phyloP scores from a whole-genome alignment of 129 eudicot species.

The Glebionis coronaria region DNA sequence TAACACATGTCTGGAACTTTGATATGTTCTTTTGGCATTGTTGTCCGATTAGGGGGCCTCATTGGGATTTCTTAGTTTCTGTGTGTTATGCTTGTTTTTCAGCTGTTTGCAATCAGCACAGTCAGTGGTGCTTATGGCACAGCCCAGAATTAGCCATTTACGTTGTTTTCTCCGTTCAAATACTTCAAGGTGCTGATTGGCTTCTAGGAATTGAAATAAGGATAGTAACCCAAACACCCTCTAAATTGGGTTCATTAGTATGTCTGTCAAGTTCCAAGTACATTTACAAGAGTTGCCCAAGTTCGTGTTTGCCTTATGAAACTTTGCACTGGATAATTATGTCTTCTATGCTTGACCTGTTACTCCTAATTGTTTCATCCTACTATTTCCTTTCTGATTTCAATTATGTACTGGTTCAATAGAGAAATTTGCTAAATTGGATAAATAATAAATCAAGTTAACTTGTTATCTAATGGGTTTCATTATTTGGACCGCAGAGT shows the following conservation, averaged over 20 bases:
- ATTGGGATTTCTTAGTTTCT: too few species aligned
- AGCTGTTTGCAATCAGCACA: too few species aligned
- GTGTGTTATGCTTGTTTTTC: too few species aligned
- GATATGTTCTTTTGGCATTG: too few species aligned
- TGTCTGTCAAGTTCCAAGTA: background rate
- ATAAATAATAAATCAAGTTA: background rate
- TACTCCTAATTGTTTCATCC: slow-evolving; percentile 3
- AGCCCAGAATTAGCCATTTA: too few species aligned
- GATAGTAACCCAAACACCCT: too few species aligned
- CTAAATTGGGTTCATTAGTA: background rate
- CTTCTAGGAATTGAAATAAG: too few species aligned
- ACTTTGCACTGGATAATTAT: background rate
- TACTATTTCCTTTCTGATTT: background rate
- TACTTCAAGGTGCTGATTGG: too few species aligned
- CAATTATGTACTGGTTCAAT: background rate
- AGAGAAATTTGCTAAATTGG: background rate
- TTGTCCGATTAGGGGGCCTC: too few species aligned
- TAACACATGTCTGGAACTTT: too few species aligned
- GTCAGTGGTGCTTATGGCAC: too few species aligned
- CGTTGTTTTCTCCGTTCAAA: too few species aligned
- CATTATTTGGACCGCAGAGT: slow-evolving; percentile 32
- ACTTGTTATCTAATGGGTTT: slow-evolving; percentile 24
- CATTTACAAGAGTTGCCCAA: background rate
- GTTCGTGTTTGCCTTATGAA: background rate
- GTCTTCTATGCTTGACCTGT: background rate